phyloP scores from a whole-genome alignment of 208 protist species.

The Acanthamoeba sp. region DNA sequence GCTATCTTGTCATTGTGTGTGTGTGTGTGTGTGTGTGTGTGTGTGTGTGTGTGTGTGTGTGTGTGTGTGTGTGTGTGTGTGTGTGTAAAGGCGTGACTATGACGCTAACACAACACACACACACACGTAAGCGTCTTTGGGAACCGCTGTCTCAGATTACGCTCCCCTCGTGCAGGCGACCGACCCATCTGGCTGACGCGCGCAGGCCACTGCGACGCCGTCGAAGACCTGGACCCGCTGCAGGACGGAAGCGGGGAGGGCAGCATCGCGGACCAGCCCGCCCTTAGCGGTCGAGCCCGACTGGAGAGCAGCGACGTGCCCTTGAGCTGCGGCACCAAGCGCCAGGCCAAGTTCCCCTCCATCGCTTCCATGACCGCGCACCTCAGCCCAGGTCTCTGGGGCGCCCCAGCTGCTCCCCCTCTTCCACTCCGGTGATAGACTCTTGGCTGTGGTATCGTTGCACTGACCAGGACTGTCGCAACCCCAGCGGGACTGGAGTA shows the following conservation, averaged over 20 bases:
- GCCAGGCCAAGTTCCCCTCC: constrained; percentile 27
- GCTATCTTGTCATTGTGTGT: no score
- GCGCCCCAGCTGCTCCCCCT: background rate
- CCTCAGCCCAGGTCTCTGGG: background rate
- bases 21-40: no score
- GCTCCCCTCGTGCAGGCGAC: constrained; percentile 23
- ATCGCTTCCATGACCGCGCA: constrained; percentile 32
- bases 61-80: no score
- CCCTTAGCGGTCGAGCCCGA: background rate
- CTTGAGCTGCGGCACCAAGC: background rate
- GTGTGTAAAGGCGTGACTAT: no score
- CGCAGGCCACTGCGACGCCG: constrained; percentile 21
- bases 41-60: no score
- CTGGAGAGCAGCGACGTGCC: background rate
- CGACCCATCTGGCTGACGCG: constrained; percentile 69
- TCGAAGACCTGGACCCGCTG: constrained; percentile 17
- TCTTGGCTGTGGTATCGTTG: no score
- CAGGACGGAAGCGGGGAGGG: background rate
- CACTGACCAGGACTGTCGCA: background rate
- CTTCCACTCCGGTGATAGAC: background rate
- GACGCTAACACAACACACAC: no score
- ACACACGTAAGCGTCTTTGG: no score
- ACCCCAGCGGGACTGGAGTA: background rate
- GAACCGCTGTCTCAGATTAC: no score
- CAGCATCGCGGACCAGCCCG: background rate